phyloP scores from a whole-genome alignment of 2,329 filamentous ascomycete genomes.

The Corniculantispora saksenae region DNA sequence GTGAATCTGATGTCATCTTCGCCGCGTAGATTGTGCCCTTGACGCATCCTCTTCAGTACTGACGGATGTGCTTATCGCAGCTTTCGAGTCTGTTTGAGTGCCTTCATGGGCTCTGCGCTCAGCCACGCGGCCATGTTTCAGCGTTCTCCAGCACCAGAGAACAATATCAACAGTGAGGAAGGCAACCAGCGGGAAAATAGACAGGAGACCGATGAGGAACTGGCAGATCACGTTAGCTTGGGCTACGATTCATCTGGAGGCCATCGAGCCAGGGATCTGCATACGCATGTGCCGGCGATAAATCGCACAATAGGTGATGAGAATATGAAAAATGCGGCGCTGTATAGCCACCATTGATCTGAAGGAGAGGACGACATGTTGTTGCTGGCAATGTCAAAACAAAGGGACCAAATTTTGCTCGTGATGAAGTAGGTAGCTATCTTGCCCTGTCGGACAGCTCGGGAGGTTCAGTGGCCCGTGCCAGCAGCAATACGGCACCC shows the following conservation, averaged over 20 bases:
- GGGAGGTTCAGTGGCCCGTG: background rate
- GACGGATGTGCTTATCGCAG: background rate
- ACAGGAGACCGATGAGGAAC: slow-evolving; percentile 42
- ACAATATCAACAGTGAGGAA: slow-evolving; percentile 53
- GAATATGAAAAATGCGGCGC: slow-evolving; percentile 1
- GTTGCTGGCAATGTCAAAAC: background rate
- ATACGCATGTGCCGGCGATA: slow-evolving; percentile 11
- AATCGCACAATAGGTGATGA: slow-evolving; percentile 9
- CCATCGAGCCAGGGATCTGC: background rate
- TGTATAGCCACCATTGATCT: slow-evolving; percentile 9
- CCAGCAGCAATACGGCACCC: background rate
- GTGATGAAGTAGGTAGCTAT: background rate
- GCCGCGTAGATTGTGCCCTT: slow-evolving; percentile 7
- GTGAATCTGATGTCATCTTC: slow-evolving; percentile 8
- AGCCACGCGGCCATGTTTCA: slow-evolving; percentile 21
- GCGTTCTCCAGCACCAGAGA: slow-evolving; percentile 55
- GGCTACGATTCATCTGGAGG: background rate
- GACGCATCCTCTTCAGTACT: background rate
- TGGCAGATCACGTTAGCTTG: background rate
- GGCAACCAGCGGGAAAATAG: slow-evolving; percentile 48
- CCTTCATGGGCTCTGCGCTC: background rate
- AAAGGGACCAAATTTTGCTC: background rate
- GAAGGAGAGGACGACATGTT: slow-evolving; percentile 8
- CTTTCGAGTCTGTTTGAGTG: background rate
- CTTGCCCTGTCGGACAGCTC: background rate